phyloP scores from a whole-genome alignment of 2,329 filamentous ascomycete species.

The Helminthosporium solani region DNA sequence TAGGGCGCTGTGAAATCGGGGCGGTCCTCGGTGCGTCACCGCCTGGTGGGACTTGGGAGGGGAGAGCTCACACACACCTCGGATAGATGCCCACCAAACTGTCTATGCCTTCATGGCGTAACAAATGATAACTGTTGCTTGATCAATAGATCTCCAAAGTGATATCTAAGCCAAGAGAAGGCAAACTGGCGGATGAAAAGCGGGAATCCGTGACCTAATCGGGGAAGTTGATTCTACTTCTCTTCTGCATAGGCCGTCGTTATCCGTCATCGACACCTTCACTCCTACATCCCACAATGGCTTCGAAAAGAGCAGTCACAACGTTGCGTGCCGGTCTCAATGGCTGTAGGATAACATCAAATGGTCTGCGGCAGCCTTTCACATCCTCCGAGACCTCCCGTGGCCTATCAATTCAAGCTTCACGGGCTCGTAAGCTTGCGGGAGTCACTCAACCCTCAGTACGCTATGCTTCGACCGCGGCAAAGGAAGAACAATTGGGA shows the following conservation, averaged over 20 bases:
- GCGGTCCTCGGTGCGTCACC: constrained; percentile 4
- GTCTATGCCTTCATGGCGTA: too few relatives aligned
- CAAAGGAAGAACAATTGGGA: constrained; percentile 33
- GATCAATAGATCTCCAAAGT: too few relatives aligned
- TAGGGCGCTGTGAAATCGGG: constrained; percentile 13
- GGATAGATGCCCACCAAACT: too few relatives aligned
- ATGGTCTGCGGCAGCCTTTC: constrained; percentile 15
- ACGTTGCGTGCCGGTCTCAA: constrained; percentile 28
- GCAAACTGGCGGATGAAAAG: background rate
- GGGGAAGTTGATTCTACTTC: constrained; percentile 1
- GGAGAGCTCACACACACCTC: too few relatives aligned
- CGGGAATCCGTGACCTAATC: constrained; percentile 3
- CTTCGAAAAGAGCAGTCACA: constrained; percentile 26
- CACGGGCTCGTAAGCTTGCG: constrained; percentile 29
- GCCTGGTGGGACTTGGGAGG: background rate
- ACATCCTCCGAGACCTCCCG: constrained; percentile 15
- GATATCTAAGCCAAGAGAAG: too few relatives aligned
- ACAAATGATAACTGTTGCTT: too few relatives aligned
- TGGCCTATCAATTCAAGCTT: constrained; percentile 18
- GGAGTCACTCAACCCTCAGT: constrained; percentile 15
- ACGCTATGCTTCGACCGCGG: constrained; percentile 32
- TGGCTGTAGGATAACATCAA: constrained; percentile 19
- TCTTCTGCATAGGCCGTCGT: constrained; percentile 7
- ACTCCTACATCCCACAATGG: constrained; percentile 24
- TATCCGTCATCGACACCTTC: constrained; percentile 10